A percentile compares a stretch with the other conserved stretches of the same genome.
Conservation (phyloP, 23 red algal species). For the Gracilariopsis chorda region DNA sequence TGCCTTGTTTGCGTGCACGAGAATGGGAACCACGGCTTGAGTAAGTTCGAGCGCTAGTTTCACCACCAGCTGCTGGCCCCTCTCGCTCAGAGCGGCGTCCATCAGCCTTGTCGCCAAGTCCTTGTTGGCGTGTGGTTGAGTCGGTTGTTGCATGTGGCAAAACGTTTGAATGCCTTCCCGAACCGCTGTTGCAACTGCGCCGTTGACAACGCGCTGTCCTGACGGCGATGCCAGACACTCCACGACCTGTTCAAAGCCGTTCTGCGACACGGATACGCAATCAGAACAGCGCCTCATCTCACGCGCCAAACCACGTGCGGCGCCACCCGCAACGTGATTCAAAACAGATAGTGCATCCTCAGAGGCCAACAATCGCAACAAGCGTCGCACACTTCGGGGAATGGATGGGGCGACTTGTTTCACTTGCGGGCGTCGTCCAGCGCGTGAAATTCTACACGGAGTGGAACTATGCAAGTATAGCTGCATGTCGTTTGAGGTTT, state of each 20-base stretch:
- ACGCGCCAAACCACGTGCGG: slow-evolving; percentile 10
- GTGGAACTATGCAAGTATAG: not conserved
- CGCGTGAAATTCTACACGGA: not conserved
- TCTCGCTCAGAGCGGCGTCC: slow-evolving; percentile 1
- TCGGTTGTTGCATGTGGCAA: not conserved
- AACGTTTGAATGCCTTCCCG: slow-evolving; percentile 22
- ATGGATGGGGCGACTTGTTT: not conserved
- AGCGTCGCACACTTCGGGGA: slow-evolving; percentile 10
- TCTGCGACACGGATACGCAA: not conserved
- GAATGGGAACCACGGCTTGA: not conserved
- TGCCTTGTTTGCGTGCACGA: not conserved
- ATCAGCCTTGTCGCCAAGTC: not conserved
- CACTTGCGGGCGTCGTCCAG: not conserved
- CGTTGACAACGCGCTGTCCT: slow-evolving; percentile 21
- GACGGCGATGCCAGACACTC: slow-evolving; percentile 15
- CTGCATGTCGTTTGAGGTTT: slow-evolving; percentile 12
- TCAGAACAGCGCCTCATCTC: not conserved
- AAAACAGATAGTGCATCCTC: slow-evolving; percentile 23
- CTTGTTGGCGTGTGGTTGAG: not conserved
- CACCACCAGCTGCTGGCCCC: not conserved
- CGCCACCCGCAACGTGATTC: slow-evolving; percentile 1
- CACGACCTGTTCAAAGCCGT: not conserved
- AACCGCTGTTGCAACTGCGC: slow-evolving; percentile 23
- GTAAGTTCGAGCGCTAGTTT: not conserved
- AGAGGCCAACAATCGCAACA: slow-evolving; percentile 12